Evolutionary conservation across 495 filamentous ascomycete genomes (phyloP).

Genomic region (Lasiosphaeris hirsuta): DNA sequence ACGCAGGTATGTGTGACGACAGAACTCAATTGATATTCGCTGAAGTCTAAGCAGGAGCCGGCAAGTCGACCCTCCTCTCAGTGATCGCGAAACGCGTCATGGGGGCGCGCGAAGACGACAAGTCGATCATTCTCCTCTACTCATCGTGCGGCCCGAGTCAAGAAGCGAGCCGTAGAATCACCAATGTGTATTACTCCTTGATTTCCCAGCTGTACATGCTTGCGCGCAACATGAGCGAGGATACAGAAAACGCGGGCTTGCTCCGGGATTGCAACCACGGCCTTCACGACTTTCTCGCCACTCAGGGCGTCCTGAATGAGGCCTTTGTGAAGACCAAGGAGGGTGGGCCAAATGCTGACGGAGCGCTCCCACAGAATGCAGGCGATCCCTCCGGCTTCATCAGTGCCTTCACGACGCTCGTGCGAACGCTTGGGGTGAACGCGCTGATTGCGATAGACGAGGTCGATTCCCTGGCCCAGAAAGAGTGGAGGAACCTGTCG

Average conservation of each 20-base stretch:
- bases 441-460: neutral
- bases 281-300: neutral
- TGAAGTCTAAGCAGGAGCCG: conserved; percentile 12
- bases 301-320: no score
- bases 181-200: conserved; percentile 15
- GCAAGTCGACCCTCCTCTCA: conserved; percentile 22
- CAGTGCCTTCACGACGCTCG: neutral
- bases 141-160: conserved; percentile 9
- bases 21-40: neutral
- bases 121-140: conserved; percentile 10
- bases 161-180: neutral
- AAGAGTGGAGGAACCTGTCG: no score
- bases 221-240: neutral
- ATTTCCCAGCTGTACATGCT: conserved; percentile 16
- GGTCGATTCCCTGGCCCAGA: no score
- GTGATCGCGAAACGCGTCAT: conserved; percentile 10
- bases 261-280: neutral
- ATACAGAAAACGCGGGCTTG: neutral
- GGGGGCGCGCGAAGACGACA: neutral
- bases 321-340: no score
- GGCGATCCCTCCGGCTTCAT: neutral
- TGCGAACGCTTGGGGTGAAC: neutral
- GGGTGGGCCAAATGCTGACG: no score
- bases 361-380: no score
- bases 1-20: conserved; percentile 13